Evolutionary conservation across 2,329 filamentous ascomycete genomes (phyloP).

Genomic region (Colletotrichum echinochloae): DNA sequence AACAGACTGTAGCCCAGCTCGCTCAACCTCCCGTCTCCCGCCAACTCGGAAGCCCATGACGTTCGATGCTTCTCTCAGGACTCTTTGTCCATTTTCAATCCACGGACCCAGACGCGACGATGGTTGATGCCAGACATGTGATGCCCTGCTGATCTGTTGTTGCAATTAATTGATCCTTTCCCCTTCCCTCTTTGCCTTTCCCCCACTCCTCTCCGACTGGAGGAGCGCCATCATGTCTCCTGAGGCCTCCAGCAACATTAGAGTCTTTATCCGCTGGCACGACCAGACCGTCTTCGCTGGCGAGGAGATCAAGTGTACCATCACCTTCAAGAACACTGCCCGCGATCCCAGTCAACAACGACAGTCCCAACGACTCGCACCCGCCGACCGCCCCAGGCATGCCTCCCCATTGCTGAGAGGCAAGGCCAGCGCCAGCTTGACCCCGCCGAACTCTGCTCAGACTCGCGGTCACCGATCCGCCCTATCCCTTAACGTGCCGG

Average conservation of each 20-base stretch:
- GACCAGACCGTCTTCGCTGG: conserved; percentile 95
- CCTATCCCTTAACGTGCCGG: conserved; percentile 71
- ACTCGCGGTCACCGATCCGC: conserved; percentile 73
- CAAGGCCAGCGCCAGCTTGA: conserved; percentile 58
- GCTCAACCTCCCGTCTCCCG: conserved; percentile 38
- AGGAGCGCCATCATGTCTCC: conserved; percentile 59
- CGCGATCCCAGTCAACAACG: conserved; percentile 54
- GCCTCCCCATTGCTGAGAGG: conserved; percentile 58
- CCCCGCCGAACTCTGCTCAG: conserved; percentile 56
- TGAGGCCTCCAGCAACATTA: conserved; percentile 76
- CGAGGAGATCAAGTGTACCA: conserved; percentile 94
- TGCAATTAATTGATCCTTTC: conserved; percentile 3
- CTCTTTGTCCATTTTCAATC: conserved; percentile 34
- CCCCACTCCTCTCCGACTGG: conserved; percentile 29
- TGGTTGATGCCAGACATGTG: conserved; percentile 39
- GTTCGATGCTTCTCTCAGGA: conserved; percentile 36
- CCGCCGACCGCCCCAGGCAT: conserved; percentile 43
- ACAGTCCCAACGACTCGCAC: conserved; percentile 43
- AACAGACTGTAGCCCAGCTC: conserved; percentile 38
- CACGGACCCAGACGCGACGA: conserved; percentile 30
- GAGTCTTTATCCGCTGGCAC: conserved; percentile 95
- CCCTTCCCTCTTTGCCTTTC: conserved; percentile 4
- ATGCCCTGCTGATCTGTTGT: conserved; percentile 33
- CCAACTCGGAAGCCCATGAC: conserved; percentile 39
- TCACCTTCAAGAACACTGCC: conserved; percentile 92